phyloP scores from a whole-genome alignment of 2,329 filamentous ascomycete genomes.

The Knoxdaviesia proteae region DNA sequence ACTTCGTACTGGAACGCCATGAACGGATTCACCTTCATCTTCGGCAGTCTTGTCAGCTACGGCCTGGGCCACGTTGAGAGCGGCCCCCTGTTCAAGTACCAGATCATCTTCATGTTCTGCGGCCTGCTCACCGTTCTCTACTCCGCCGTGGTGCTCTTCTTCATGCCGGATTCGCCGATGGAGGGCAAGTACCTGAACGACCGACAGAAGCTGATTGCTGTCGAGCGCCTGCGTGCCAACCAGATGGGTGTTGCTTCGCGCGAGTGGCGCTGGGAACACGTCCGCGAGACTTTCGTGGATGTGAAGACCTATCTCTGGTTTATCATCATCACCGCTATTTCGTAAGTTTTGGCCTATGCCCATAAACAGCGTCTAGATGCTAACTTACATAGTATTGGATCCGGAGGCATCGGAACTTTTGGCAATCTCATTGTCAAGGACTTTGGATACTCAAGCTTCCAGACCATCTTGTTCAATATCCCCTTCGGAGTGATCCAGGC shows the following conservation, averaged over 20 bases:
- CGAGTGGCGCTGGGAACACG: slow-evolving; percentile 28
- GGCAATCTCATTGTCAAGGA: slow-evolving; percentile 37
- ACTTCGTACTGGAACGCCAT: slow-evolving; percentile 30
- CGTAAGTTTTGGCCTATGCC: slow-evolving; percentile 9
- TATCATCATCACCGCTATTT: slow-evolving; percentile 30
- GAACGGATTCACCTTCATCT: slow-evolving; percentile 32
- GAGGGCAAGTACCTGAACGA: slow-evolving; percentile 29
- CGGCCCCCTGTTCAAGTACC: slow-evolving; percentile 20
- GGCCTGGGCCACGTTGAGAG: slow-evolving; percentile 36
- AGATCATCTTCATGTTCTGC: slow-evolving; percentile 34
- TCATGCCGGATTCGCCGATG: slow-evolving; percentile 27
- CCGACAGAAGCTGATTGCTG: slow-evolving; percentile 27
- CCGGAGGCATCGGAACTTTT: slow-evolving; percentile 35
- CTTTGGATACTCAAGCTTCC: slow-evolving; percentile 34
- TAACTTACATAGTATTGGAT: slow-evolving; percentile 18
- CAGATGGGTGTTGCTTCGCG: slow-evolving; percentile 31
- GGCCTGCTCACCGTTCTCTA: slow-evolving; percentile 27
- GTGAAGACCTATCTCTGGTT: slow-evolving; percentile 42
- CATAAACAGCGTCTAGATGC: neutral
- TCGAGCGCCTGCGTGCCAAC: slow-evolving; percentile 32
- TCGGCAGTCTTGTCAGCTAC: slow-evolving; percentile 34
- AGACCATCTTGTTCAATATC: slow-evolving; percentile 39
- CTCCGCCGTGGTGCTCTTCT: slow-evolving; percentile 20
- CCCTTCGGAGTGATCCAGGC: slow-evolving; percentile 39
- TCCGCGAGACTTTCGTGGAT: slow-evolving; percentile 31